Evolutionary conservation across 768 basidiomycete genomes (phyloP), one percentile per base, ranked within the genome.

Genomic region (Lactifluus volemus): DNA sequence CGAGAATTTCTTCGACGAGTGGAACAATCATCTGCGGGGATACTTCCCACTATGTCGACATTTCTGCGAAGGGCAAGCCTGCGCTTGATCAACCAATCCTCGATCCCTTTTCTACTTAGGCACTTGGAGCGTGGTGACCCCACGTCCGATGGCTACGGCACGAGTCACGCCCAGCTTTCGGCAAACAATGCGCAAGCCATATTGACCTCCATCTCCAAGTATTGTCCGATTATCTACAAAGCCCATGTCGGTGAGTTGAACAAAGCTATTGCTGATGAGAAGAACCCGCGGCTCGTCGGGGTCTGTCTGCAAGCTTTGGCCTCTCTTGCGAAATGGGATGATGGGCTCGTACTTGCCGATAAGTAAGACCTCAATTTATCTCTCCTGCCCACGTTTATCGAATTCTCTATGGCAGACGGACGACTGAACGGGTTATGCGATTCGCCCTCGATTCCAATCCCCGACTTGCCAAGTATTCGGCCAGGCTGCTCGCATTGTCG

Each of bases 381-480:
- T 49, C 11, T n/a, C 15, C 34, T n/a, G 29, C 25, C 11, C 17
- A 49, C 9, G 14, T n/a, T 17, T 36, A 34, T 12, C 15, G 53
- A 42, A 41, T 15, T 25, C 49, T 30, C 3, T 32, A 57, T 49
- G 64, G 11, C 61, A 92, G 89, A 69, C 81, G 85, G 39, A 84
- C 84, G 0, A 72, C 83, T 11, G 89, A 93, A 30, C 78, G 85
- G 15, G 76, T 89, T 12, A 74, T 73, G 54, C 80, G 81, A 45
- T 80, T 83, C 65, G 86, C 81, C 0, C 67, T 84, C 34, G 82
- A 82, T 29, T 78, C 81, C 4, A 81, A 87, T 55, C 74, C 77
- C 29, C 79, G 81, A 21, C 83, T 86, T 63, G 88, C 92, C 19
- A 98, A 98, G 71, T 95, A 91, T 70, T 89, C 92, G 1, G 84